Evolutionary conservation across 768 basidiomycete species (phyloP), one percentile per base, ranked within the genome.

Genomic region (Leucocoprinus leucothites): DNA sequence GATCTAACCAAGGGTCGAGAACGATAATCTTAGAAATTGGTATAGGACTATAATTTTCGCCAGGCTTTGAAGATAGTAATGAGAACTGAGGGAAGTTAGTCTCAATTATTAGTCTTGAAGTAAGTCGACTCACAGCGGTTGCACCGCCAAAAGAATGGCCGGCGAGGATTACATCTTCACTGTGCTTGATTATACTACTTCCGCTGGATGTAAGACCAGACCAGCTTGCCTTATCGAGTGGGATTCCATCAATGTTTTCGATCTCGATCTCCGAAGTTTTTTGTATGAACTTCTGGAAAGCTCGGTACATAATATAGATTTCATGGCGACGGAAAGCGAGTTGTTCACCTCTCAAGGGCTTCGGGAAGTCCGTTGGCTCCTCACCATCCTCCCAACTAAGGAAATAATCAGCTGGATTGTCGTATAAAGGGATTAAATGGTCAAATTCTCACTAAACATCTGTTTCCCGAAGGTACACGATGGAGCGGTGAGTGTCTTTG

Each of bases 1-100:
- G 89, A 53, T 93, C 89, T 7, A 93, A 69, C 91, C 92, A 94
- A 18, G 92, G 92, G 68, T 94, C 92, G 16, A 91, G 77, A 19
- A 87, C 74, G 19, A 94, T 64, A 8, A 78, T 82, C 45, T 80
- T 78, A 5, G 72, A 67, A 48, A 89, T 69, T 0, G 85, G 85
- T 52, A 92, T 73, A 2, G 62, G 64, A 11, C 64, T 43, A 54
- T 77, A 71, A 2, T 67, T 67, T 24, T 66, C 63, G 16, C 78
- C 74, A 5, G 83, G 75, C 22, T 71, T 61, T 2, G 73, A 75
- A 21, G 85, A 82, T 9, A 87, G 70, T 8, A 87, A 65, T 9
- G 81, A 80, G 40, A 87, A 66, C 85, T 87, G 67, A 51, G 5
- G 11, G 5, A 31, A 11, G 11, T 51, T 52, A 54, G 44, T n/a